Conservation (phyloP, 108 stramenopile genomes). For the Nannochloropsis oceanica region DNA sequence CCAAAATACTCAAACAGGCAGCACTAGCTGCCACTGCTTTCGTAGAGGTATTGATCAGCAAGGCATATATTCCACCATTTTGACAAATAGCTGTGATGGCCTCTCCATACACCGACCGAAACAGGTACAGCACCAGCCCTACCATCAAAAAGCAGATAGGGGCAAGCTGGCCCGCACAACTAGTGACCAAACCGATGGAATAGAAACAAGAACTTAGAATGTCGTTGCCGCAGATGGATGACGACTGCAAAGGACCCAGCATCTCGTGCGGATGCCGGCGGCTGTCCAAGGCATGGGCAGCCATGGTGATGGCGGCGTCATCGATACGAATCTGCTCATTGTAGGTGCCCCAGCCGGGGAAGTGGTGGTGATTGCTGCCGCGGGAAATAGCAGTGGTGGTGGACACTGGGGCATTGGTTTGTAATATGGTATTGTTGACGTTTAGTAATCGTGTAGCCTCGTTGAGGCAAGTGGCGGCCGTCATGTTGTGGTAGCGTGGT, state of each 20-base stretch:
- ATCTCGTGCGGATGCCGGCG: not conserved
- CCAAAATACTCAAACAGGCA: conserved; percentile 38
- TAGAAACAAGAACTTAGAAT: conserved; percentile 34
- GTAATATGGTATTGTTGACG: too few relatives aligned
- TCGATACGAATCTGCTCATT: not conserved
- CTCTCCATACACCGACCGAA: conserved; percentile 44
- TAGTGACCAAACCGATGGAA: conserved; percentile 29
- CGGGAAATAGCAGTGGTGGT: too few relatives aligned
- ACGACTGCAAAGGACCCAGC: conserved; percentile 18
- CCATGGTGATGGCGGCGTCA: not conserved
- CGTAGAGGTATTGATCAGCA: conserved; percentile 42
- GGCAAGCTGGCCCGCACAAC: conserved; percentile 40
- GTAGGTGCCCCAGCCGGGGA: not conserved
- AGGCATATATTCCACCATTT: conserved; percentile 60
- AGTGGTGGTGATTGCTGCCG: not conserved
- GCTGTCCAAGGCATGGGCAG: not conserved
- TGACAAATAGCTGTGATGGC: conserved; percentile 51
- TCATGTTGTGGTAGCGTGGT: too few relatives aligned
- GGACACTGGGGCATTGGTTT: too few relatives aligned
- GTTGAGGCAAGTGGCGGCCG: too few relatives aligned
- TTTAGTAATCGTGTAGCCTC: too few relatives aligned
- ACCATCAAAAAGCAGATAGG: conserved; percentile 42
- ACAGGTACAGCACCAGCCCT: conserved; percentile 39
- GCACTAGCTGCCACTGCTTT: conserved; percentile 41
- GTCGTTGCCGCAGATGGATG: conserved; percentile 44